Evolutionary conservation across 148 eudicot species (phyloP).

Genomic region (Rhododendron ferrugineum): DNA sequence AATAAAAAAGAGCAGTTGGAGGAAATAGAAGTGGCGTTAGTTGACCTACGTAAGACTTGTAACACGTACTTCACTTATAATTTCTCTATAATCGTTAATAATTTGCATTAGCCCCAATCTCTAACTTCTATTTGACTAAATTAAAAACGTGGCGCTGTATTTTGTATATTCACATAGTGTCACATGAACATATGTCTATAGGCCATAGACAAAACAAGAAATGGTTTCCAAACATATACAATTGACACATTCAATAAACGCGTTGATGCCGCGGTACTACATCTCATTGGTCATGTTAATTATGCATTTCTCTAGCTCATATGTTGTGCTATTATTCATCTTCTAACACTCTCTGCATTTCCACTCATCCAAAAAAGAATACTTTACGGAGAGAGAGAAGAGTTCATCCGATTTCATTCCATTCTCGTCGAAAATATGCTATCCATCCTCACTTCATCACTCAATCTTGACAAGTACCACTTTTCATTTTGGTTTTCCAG

Average conservation of each 20-base stretch:
- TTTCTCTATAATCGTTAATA: too few species aligned
- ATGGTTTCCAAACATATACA: too few species aligned
- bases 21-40: not conserved
- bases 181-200: too few species aligned
- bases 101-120: not conserved
- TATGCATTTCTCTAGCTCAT: not conserved
- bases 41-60: not conserved
- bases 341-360: not conserved
- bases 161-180: too few species aligned
- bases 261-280: not conserved
- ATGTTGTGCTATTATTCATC: too few species aligned
- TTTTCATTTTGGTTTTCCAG: too few species aligned
- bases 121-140: not conserved
- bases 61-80: too few species aligned
- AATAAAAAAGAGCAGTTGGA: too few species aligned
- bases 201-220: too few species aligned
- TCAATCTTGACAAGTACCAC: not conserved
- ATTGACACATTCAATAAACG: not conserved
- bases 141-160: not conserved
- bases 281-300: not conserved
- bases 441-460: not conserved
- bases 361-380: too few species aligned
- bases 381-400: not conserved
- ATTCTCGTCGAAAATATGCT: too few species aligned
- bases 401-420: not conserved